phyloP scores from a whole-genome alignment of 495 filamentous ascomycete genomes.

The Hyphodiscus hymeniophilus region DNA sequence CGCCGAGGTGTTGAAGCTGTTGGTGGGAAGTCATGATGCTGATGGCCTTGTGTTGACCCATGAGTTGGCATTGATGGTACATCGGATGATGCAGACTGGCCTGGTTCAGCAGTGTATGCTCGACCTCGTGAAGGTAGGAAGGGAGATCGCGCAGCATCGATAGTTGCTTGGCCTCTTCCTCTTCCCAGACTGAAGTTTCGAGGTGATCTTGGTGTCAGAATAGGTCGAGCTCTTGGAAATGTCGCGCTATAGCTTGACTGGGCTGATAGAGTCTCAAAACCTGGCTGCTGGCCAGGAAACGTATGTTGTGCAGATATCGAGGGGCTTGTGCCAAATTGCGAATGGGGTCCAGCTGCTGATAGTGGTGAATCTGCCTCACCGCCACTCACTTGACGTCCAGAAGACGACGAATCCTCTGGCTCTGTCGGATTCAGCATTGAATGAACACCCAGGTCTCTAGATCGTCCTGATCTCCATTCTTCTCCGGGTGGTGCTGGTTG shows the following conservation, averaged over 20 bases:
- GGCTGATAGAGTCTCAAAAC: conserved; percentile 17
- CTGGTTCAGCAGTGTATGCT: conserved; percentile 14
- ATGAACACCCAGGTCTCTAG: conserved; percentile 37
- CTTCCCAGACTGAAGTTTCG: conserved; percentile 36
- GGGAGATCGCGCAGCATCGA: conserved; percentile 34
- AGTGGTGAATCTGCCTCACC: conserved; percentile 13
- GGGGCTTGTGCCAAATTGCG: conserved; percentile 15
- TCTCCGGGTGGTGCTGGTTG: conserved; percentile 18
- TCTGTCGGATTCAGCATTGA: conserved; percentile 44
- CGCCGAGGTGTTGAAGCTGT: conserved; percentile 36
- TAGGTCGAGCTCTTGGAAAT: conserved; percentile 35
- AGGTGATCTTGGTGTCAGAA: conserved; percentile 61
- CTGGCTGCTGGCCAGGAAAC: conserved; percentile 14
- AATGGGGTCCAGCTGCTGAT: conserved; percentile 6
- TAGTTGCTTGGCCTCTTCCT: conserved; percentile 34
- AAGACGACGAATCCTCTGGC: conserved; percentile 13
- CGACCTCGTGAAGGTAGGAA: conserved; percentile 18
- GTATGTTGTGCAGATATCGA: conserved; percentile 7
- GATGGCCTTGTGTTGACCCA: conserved; percentile 14
- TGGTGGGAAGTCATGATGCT: conserved; percentile 26
- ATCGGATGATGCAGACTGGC: conserved; percentile 20
- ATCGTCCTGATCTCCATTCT: conserved; percentile 29
- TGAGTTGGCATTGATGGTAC: conserved; percentile 26
- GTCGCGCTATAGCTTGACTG: conserved; percentile 24
- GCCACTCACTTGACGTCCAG: conserved; percentile 9